phyloP scores from a whole-genome alignment of 371 early-diverging fungal species.

The Mortierella sp. region DNA sequence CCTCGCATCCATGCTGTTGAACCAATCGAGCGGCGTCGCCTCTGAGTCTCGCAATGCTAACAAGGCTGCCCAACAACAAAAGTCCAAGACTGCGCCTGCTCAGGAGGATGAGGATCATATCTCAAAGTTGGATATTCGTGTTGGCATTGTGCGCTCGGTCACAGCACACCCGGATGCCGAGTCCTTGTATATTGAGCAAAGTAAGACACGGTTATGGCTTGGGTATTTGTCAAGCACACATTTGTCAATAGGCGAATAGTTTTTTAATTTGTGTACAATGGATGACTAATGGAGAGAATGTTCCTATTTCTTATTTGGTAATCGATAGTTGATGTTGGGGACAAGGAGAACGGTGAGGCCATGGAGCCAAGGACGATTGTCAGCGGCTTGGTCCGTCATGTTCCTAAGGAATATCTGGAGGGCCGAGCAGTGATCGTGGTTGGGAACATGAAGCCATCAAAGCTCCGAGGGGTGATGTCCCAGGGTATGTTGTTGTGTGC shows the following conservation, averaged over 20 bases:
- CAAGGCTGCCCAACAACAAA: background rate
- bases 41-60: background rate
- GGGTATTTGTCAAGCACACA: background rate
- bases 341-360: constrained; percentile 58
- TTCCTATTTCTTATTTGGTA: background rate
- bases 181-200: constrained; percentile 83
- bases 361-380: constrained; percentile 76
- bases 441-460: constrained; percentile 71
- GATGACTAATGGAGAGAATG: background rate
- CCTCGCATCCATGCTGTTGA: constrained; percentile 31
- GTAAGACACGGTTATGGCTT: constrained; percentile 28
- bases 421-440: constrained; percentile 68
- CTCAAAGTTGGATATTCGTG: constrained; percentile 78
- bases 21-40: constrained; percentile 14
- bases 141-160: constrained; percentile 79
- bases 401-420: constrained; percentile 61
- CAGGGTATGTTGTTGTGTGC: constrained; percentile 75
- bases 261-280: background rate
- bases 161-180: constrained; percentile 79
- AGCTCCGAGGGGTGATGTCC: constrained; percentile 70
- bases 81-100: background rate
- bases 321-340: constrained; percentile 71
- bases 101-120: constrained; percentile 61
- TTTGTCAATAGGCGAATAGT: background rate
- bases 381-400: constrained; percentile 79